Base-by-base conservation (phyloP, 176 grass and related monocot species). In the Phyllostachys edulis region DNA sequence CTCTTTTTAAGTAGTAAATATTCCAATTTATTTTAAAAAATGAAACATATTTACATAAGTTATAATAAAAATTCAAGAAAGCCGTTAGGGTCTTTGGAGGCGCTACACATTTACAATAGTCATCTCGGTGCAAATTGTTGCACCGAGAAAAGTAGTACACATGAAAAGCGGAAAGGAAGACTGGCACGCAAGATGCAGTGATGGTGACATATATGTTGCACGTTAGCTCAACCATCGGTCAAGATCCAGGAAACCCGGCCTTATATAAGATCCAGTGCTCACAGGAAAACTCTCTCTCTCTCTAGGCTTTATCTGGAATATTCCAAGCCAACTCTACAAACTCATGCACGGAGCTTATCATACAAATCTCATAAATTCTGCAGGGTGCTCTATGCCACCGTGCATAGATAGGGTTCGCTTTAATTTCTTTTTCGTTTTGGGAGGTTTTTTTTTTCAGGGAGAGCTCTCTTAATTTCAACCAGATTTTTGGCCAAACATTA, bases 141-240 rank as follows among this genome's bases (percentile, higher is more conserved):
- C 57, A 26, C 9, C 0, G n/a, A 24, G 2, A 26, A 1, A 26
- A 11, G 20, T n/a, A 9, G 56, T 11, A 83, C 23, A 0, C 71
- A 44, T 84, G 9, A 9, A 23, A 69, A 69, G 62, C 6, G 34
- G 11, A 85, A 84, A 34, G 49, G 26, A 15, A 57, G 13, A 4
- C 12, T 2, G 36, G 40, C 73, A 78, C 39, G 52, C 63, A 27
- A 26, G 75, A 79, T 78, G 18, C 27, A 37, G 18, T 12, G 66
- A 85, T 39, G 36, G 24, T 6, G 74, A 69, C 51, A 60, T n/a
- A n/a, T n/a, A n/a, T 69, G 51, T 69, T 85, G 51, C 63, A 77
- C 49, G 83, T 40, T 32, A 45, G 24, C 24, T 14, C 24, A 64
- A 78, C 82, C 10, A 45, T 13, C 23, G 1, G 47, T 13, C 61